Evolutionary conservation across 2,329 filamentous ascomycete species (phyloP).

Genomic region (Claviceps cyperi): DNA sequence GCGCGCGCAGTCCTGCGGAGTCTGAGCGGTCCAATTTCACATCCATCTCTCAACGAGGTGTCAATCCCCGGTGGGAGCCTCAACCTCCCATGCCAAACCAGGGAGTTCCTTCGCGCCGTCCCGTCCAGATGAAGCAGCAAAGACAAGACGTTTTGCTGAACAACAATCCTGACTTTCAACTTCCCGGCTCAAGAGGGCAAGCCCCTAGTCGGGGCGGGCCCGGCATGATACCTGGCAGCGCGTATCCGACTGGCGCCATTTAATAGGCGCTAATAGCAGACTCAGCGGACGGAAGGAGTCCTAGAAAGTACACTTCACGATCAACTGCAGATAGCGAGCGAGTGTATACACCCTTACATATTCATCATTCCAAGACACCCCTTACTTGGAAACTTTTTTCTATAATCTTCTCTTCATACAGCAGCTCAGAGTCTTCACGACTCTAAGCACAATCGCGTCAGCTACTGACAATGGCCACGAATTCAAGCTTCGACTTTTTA

Average conservation of each 20-base stretch:
- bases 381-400: neutral
- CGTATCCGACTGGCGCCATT: constrained; percentile 28
- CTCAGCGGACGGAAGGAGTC: neutral
- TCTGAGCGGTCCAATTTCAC: constrained; percentile 81
- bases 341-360: neutral
- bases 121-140: constrained; percentile 42
- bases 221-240: constrained; percentile 37
- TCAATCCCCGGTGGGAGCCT: constrained; percentile 78
- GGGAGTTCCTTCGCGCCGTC: constrained; percentile 28
- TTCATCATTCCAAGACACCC: neutral
- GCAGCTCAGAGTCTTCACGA: neutral
- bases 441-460: neutral
- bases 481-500: neutral
- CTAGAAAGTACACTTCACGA: neutral
- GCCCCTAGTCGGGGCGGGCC: constrained; percentile 15
- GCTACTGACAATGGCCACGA: neutral
- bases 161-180: constrained; percentile 81
- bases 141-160: constrained; percentile 61
- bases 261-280: neutral
- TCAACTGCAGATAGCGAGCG: neutral
- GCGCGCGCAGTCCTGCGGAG: constrained; percentile 55
- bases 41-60: constrained; percentile 71
- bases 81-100: constrained; percentile 28
- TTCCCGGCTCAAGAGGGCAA: constrained; percentile 35
- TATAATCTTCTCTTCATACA: neutral